A percentile compares a stretch with the other conserved stretches of the same genome.
These are phyloP conservation scores for Chloromonas sp. DNA, from an alignment of 163 green algal genomes.

Conservation along the genomic window DNA sequence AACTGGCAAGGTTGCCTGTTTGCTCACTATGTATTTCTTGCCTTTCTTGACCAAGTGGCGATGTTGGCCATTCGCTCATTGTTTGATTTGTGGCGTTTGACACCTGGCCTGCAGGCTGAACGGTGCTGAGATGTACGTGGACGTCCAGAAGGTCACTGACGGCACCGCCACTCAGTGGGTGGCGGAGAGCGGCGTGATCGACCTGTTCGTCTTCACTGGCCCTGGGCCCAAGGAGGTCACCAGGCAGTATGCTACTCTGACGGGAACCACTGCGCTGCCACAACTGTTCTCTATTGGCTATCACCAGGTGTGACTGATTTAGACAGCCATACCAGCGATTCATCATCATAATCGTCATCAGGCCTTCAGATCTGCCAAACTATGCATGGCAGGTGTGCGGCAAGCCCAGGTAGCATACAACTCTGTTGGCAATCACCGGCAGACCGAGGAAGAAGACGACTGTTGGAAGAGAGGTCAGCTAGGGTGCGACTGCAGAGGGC, in stretches of 20 bases:
- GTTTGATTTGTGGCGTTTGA: no score
- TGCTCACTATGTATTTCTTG: no score
- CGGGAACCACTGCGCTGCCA: conserved; percentile 78
- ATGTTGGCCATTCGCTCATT: no score
- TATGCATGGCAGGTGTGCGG: no score
- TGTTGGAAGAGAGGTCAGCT: no score
- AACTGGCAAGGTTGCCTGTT: no score
- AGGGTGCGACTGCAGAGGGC: no score
- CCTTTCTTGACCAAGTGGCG: no score
- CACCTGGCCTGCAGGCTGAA: conserved; percentile 71
- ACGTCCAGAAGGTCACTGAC: conserved; percentile 58
- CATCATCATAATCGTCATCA: neutral
- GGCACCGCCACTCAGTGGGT: conserved; percentile 84
- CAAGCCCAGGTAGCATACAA: no score
- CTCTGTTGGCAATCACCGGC: no score
- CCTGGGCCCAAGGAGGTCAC: neutral
- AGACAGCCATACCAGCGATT: neutral
- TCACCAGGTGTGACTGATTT: conserved; percentile 62
- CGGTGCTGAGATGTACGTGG: conserved; percentile 95
- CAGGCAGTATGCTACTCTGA: conserved; percentile 8
- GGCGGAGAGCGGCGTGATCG: conserved; percentile 79
- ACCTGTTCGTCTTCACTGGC: conserved; percentile 1
- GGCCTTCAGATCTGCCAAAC: no score
- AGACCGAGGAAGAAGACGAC: no score
- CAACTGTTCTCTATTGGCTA: conserved; percentile 92